phyloP scores from a whole-genome alignment of 2,329 filamentous ascomycete species.

The Pseudogymnoascus sp. region DNA sequence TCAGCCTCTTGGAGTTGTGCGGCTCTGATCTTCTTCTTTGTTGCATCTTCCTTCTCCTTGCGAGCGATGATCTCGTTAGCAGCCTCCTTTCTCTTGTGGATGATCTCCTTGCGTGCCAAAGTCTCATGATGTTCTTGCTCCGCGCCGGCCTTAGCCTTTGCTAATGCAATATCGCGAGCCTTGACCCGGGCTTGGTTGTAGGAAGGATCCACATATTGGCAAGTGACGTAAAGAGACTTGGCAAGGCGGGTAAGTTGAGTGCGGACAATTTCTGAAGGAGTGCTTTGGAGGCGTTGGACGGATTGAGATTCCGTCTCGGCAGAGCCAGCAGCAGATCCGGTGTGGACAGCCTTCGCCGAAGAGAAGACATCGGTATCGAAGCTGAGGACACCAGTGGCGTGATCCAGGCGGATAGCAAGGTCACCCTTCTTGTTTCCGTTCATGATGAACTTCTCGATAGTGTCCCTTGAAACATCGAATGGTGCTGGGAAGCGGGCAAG shows the following conservation, averaged over 20 bases:
- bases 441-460: constrained; percentile 99
- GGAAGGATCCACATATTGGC: constrained; percentile 87
- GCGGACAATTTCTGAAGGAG: constrained; percentile 93
- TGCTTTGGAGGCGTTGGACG: constrained; percentile 94
- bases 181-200: constrained; percentile 77
- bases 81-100: constrained; percentile 94
- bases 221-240: constrained; percentile 85
- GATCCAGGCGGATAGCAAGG: constrained; percentile 89
- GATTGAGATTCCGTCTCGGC: constrained; percentile 78
- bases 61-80: constrained; percentile 82
- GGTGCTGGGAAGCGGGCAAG: constrained; percentile 94
- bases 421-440: constrained; percentile 99
- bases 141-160: constrained; percentile 78
- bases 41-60: constrained; percentile 88
- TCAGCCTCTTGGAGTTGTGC: constrained; percentile 88
- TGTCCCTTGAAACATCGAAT: constrained; percentile 83
- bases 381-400: constrained; percentile 88
- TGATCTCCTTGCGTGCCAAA: constrained; percentile 79
- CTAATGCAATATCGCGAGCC: constrained; percentile 72
- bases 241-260: constrained; percentile 88
- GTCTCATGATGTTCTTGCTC: constrained; percentile 85
- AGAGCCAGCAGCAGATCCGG: constrained; percentile 77
- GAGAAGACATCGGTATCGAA: constrained; percentile 99
- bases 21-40: constrained; percentile 76
- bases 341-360: constrained; percentile 84